A percentile compares a stretch with the other conserved stretches of the same genome.
phyloP scores from a whole-genome alignment of 2,329 filamentous ascomycete species.

The Calonectria pauciramosa region DNA sequence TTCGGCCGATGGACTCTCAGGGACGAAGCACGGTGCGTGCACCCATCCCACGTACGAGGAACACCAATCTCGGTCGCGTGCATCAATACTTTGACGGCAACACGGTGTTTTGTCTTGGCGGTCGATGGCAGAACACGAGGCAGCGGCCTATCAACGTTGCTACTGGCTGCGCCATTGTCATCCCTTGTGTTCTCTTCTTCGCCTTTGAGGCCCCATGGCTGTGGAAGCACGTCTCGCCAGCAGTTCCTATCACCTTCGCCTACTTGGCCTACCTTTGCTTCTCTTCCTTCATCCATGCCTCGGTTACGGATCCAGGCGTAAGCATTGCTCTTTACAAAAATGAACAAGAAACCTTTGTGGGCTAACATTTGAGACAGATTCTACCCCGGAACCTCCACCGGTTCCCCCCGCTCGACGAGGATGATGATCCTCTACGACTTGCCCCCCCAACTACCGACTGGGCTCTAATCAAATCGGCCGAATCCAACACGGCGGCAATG shows the following conservation, averaged over 20 bases:
- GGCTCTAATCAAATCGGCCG: slow-evolving; percentile 89
- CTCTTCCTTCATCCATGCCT: slow-evolving; percentile 95
- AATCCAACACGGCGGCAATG: slow-evolving; percentile 85
- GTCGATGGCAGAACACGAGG: slow-evolving; percentile 88
- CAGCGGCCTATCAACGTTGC: slow-evolving; percentile 91
- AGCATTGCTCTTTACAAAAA: slow-evolving; percentile 54
- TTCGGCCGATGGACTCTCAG: slow-evolving; percentile 62
- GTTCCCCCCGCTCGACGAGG: slow-evolving; percentile 81
- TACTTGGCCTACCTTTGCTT: slow-evolving; percentile 93
- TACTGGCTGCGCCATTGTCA: slow-evolving; percentile 83
- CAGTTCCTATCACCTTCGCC: slow-evolving; percentile 88
- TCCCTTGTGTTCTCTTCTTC: slow-evolving; percentile 88
- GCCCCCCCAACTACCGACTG: slow-evolving; percentile 93
- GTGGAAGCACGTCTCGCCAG: slow-evolving; percentile 89
- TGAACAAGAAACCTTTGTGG: neutral
- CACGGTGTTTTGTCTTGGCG: slow-evolving; percentile 88
- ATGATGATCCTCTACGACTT: slow-evolving; percentile 84
- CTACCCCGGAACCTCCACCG: slow-evolving; percentile 92
- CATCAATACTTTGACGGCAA: slow-evolving; percentile 96
- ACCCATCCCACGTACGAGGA: slow-evolving; percentile 40
- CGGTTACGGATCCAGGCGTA: slow-evolving; percentile 92
- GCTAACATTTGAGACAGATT: slow-evolving; percentile 70
- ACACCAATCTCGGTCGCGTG: slow-evolving; percentile 71
- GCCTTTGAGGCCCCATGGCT: slow-evolving; percentile 86
- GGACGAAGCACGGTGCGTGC: slow-evolving; percentile 34